A percentile compares a stretch with the other conserved stretches of the same genome.
phyloP scores from a whole-genome alignment of 2,329 filamentous ascomycete genomes.

The Chrysoporthe deuterocubensis region DNA sequence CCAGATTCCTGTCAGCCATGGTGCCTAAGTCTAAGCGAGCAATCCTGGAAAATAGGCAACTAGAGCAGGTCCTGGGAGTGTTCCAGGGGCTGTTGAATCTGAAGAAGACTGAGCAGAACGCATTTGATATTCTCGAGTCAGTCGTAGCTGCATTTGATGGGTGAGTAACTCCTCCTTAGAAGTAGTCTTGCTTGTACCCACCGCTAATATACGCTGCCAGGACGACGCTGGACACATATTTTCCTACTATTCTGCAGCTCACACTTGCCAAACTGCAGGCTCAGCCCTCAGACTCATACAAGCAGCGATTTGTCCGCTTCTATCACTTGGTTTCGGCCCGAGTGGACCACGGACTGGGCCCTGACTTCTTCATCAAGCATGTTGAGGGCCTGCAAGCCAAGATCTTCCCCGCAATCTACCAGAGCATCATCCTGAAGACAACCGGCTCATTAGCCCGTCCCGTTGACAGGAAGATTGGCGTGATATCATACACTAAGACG shows the following conservation, averaged over 20 bases:
- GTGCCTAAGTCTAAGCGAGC: constrained; percentile 75
- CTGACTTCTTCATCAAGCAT: constrained; percentile 87
- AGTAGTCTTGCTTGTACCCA: not conserved
- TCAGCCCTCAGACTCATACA: constrained; percentile 74
- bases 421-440: constrained; percentile 82
- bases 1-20: constrained; percentile 81
- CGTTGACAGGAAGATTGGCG: constrained; percentile 89
- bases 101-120: constrained; percentile 83
- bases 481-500: constrained; percentile 91
- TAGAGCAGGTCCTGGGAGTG: constrained; percentile 89
- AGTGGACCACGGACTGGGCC: constrained; percentile 79
- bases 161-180: constrained; percentile 50
- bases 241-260: constrained; percentile 77
- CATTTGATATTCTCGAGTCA: constrained; percentile 87
- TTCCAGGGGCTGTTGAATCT: constrained; percentile 87
- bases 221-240: constrained; percentile 72
- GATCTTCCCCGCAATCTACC: constrained; percentile 84
- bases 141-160: constrained; percentile 74
- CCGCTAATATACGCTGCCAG: constrained; percentile 43
- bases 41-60: constrained; percentile 77
- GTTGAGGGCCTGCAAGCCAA: constrained; percentile 81
- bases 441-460: constrained; percentile 88
- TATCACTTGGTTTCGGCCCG: constrained; percentile 88
- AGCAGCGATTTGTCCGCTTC: constrained; percentile 87
- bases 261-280: constrained; percentile 79